Conservation (phyloP, 768 basidiomycete species). For the Coprinopsis marcescibilis region DNA sequence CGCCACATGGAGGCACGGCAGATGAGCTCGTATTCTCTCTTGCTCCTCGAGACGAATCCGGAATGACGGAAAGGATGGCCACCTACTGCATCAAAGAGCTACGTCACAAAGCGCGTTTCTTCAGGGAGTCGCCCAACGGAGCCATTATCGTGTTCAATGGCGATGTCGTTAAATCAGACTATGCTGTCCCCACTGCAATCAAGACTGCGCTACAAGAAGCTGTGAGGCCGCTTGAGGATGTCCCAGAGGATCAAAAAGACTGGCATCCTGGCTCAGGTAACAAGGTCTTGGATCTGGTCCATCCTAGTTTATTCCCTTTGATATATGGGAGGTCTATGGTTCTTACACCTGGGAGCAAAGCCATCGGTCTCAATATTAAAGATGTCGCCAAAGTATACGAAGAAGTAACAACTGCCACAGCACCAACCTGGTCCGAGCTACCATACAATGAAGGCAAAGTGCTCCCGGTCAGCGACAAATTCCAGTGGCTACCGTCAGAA, state of each 20-base stretch:
- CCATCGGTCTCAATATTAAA: conserved; percentile 9
- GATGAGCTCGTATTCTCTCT: background rate
- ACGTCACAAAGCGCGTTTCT: conserved; percentile 15
- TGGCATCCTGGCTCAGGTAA: conserved; percentile 39
- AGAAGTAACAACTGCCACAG: conserved; percentile 10
- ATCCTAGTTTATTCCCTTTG: conserved; percentile 35
- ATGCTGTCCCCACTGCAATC: conserved; percentile 18
- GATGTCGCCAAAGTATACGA: conserved; percentile 14
- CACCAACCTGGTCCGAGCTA: background rate
- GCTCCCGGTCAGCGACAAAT: conserved; percentile 7
- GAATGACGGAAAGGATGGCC: conserved; percentile 14
- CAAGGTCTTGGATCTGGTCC: conserved; percentile 37
- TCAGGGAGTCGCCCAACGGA: conserved; percentile 10
- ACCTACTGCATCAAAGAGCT: conserved; percentile 21
- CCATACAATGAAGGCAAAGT: background rate
- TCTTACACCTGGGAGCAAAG: background rate
- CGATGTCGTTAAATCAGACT: conserved; percentile 24
- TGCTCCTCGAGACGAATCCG: background rate
- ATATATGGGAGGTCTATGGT: conserved; percentile 20
- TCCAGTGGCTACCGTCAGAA: conserved; percentile 15
- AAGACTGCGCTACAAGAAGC: conserved; percentile 17
- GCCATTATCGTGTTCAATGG: conserved; percentile 16
- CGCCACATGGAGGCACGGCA: background rate
- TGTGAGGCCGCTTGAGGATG: conserved; percentile 26
- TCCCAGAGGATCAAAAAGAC: conserved; percentile 27